These are phyloP conservation scores for Heracleum sosnowskyi DNA, from an alignment of 129 eudicot genomes.

Conservation along the genomic window DNA sequence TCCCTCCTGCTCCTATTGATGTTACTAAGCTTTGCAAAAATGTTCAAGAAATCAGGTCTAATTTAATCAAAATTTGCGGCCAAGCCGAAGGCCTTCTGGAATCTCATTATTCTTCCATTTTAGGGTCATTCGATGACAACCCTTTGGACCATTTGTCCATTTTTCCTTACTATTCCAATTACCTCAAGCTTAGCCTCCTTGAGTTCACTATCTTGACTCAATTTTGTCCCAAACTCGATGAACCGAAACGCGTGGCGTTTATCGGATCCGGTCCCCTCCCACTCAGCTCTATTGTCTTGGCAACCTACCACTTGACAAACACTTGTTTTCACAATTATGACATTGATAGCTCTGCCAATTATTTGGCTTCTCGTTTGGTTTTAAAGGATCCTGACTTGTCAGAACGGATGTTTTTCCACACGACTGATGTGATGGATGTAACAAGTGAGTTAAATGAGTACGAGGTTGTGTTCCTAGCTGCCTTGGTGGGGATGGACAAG, in stretches of 20 bases:
- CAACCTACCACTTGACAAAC: slow-evolving; percentile 44
- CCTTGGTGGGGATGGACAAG: slow-evolving; percentile 81
- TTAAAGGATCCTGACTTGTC: slow-evolving; percentile 47
- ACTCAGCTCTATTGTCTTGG: slow-evolving; percentile 72
- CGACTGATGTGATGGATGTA: slow-evolving; percentile 55
- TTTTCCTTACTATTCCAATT: slow-evolving; percentile 73
- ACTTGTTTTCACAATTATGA: slow-evolving; percentile 74
- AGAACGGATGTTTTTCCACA: slow-evolving; percentile 55
- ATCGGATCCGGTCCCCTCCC: slow-evolving; percentile 96
- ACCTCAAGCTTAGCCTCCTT: slow-evolving; percentile 59
- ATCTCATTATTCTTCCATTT: slow-evolving; percentile 55
- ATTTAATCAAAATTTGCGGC: slow-evolving; percentile 66
- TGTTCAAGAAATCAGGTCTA: slow-evolving; percentile 55
- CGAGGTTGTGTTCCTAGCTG: slow-evolving; percentile 81
- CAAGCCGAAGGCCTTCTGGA: slow-evolving; percentile 75
- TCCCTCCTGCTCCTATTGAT: slow-evolving; percentile 60
- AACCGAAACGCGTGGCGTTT: slow-evolving; percentile 51
- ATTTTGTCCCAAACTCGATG: slow-evolving; percentile 16
- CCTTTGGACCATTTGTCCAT: slow-evolving; percentile 59
- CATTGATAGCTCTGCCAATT: slow-evolving; percentile 58
- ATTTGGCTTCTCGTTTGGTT: slow-evolving; percentile 55
- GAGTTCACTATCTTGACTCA: slow-evolving; percentile 54
- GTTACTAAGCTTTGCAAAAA: slow-evolving; percentile 38
- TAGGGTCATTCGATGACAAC: slow-evolving; percentile 33
- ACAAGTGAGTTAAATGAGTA: slow-evolving; percentile 39